Evolutionary conservation across 306 rosid genomes (phyloP).

Genomic region (Senna siamea): DNA sequence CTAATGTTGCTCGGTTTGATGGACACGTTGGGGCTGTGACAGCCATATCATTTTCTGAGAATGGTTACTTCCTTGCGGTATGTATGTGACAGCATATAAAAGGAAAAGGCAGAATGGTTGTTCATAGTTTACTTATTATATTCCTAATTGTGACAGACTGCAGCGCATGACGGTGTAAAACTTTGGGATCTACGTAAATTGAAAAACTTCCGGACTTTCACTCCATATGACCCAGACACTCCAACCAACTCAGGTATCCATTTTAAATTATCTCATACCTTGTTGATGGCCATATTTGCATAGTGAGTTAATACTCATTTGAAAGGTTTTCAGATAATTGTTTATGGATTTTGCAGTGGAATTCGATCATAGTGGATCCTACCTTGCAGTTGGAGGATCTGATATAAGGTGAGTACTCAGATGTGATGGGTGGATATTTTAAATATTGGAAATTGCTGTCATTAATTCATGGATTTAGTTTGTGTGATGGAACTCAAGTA

Average conservation of each 20-base stretch:
- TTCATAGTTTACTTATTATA: constrained; percentile 13
- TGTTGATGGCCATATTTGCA: not conserved
- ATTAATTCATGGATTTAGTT: too few species aligned
- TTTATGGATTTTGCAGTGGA: constrained; percentile 69
- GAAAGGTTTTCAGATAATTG: constrained; percentile 2
- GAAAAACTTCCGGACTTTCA: constrained; percentile 66
- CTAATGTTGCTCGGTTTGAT: constrained; percentile 78
- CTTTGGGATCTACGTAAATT: constrained; percentile 81
- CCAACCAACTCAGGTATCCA: constrained; percentile 83
- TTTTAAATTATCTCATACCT: not conserved
- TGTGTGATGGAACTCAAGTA: too few species aligned
- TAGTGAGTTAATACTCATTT: constrained; percentile 10
- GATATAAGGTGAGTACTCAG: constrained; percentile 74
- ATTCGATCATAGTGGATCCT: constrained; percentile 94
- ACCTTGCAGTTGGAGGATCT: constrained; percentile 91
- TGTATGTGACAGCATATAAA: constrained; percentile 49
- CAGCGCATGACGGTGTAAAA: constrained; percentile 79
- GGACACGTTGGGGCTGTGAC: constrained; percentile 85
- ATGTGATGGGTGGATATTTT: constrained; percentile 1
- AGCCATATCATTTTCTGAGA: constrained; percentile 78
- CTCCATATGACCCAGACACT: constrained; percentile 71
- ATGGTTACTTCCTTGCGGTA: constrained; percentile 84
- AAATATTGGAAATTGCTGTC: not conserved
- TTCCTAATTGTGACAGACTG: constrained; percentile 57
- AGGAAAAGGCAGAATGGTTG: not conserved